Base-by-base conservation (phyloP, 768 basidiomycete species). In the Rhodotorula taiwanensis region DNA sequence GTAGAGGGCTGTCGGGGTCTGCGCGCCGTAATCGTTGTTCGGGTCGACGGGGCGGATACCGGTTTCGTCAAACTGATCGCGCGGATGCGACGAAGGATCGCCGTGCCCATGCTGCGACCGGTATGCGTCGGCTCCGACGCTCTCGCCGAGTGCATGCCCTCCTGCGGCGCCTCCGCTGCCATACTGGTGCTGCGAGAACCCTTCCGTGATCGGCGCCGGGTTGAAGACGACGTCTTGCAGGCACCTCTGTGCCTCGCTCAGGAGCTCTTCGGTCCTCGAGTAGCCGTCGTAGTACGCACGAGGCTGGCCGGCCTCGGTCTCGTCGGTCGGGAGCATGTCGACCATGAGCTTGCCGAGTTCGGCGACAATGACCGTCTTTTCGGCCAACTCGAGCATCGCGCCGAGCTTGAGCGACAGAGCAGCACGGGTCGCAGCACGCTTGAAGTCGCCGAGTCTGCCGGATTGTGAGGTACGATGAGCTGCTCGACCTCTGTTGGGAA, bases 341-440 rank as follows among this genome's bases (percentile, higher is more conserved):
- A 78, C 69, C 42, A 79, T 67, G 21, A 79, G 73, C 69, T 79
- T 78, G 28, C 77, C 77, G 15, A 79, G 72, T 65, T 79, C 78
- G 16, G 76, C 77, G 47, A 79, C 73, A 60, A 79, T 69, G 27
- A 72, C 72, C 55, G 76, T 72, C 71, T 79, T 78, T 71, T 79
- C 78, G 25, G 76, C 75, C 18, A 79, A 67, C 71, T 79, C 77
- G 55, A 78, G 73, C 30, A 78, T 61, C 1, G 76, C 78, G 21
- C 75, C 77, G 30, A 79, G 76, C 66, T 79, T 79, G 70, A 77
- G 71, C 7, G 67, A 66, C 31, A 79, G 66, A 0, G 78, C 79
- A 52, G 76, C 75, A 30, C 76, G 74, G 8, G 75, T 69, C 0
- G 73, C 70, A 64, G 74, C 69, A 41, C 79, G 72, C 72, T 79